Conservation (phyloP, 441 rosid species). For the Corymbia calophylla region DNA sequence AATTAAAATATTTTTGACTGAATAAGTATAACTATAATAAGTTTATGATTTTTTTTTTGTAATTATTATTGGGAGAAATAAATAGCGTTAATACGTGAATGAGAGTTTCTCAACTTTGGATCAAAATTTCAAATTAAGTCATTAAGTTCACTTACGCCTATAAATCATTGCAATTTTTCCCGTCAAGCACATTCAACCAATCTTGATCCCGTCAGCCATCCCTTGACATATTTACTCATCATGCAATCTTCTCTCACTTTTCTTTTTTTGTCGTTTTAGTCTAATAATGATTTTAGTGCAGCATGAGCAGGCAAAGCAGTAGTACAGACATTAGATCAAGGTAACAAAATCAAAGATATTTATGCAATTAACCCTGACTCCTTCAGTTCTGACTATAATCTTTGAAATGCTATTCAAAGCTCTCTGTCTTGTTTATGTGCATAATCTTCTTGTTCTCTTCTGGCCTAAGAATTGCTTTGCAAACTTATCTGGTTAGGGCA, state of each 20-base stretch:
- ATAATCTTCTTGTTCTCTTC: background rate
- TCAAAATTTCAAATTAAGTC: background rate
- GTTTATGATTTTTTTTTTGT: no score
- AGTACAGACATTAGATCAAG: slow-evolving; percentile 49
- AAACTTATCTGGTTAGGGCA: slow-evolving; percentile 11
- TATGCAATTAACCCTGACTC: background rate
- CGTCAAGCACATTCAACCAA: no score
- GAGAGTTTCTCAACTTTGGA: background rate
- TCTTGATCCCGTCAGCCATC: no score
- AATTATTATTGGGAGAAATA: background rate
- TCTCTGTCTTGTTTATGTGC: background rate
- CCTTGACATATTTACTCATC: no score
- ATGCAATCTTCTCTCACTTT: rapidly evolving
- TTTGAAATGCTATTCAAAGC: background rate
- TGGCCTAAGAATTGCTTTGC: background rate
- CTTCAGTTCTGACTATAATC: background rate
- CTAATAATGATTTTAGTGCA: slow-evolving; percentile 8
- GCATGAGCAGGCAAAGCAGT: slow-evolving; percentile 51
- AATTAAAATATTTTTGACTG: rapidly evolving
- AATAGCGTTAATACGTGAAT: background rate
- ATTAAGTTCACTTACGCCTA: background rate
- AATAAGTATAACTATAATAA: no score
- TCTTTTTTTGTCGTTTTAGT: no score
- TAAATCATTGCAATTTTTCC: background rate
- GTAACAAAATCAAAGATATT: slow-evolving; percentile 17